Base-by-base conservation (phyloP, 805 yeast species). In the Starmerella khaoyaiensis region DNA sequence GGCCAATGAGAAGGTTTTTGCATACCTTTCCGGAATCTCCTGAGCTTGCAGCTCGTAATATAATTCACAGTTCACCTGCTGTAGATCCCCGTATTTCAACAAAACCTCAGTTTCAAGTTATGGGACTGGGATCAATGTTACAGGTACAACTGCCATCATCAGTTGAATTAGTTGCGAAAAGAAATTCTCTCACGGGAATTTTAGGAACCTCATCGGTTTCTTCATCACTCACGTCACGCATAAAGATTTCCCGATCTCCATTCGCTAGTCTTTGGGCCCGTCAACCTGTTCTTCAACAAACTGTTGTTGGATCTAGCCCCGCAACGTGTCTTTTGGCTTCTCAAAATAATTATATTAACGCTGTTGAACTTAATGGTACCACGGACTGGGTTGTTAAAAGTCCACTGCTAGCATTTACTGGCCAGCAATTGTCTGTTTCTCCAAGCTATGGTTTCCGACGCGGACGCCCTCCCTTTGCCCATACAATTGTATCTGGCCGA, bases 91-190 rank as follows among this genome's bases (percentile, higher is more conserved):
- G 42, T 7, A 37, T 27, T 20, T 48, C 47, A 7, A 42, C 35
- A 26, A 30, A 27, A 20, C 40, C 52, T 12, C 24, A 37, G 17
- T 42, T 50, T 39, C 34, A 25, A 15, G 45, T 42, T 12, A 28
- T 48, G 14, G 52, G 90, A 82, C 96, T 97, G 81, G 57, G 79
- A 80, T 53, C 79, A 76, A 62, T 90, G 83, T 64, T 90, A 94
- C 54, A 90, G 65, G 59, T 87, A 80, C 62, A 83, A 66, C 49
- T 90, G 65, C 97, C 53, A 25, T 41, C 54, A 20, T 41, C 48
- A 17, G 35, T 39, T 10, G 45, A 39, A 32, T 37, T 50, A 5
- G 26, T 23, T 5, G 49, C 52, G 9, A 41, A 39, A 21, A 42
- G 53, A 15, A 42, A 44, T 28, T 31, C 41, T 12, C 45, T 50